A percentile compares a stretch with the other conserved stretches of the same genome.
Evolutionary conservation across 495 filamentous ascomycete genomes (phyloP).

Genomic region (Hypoxylon lenormandii): DNA sequence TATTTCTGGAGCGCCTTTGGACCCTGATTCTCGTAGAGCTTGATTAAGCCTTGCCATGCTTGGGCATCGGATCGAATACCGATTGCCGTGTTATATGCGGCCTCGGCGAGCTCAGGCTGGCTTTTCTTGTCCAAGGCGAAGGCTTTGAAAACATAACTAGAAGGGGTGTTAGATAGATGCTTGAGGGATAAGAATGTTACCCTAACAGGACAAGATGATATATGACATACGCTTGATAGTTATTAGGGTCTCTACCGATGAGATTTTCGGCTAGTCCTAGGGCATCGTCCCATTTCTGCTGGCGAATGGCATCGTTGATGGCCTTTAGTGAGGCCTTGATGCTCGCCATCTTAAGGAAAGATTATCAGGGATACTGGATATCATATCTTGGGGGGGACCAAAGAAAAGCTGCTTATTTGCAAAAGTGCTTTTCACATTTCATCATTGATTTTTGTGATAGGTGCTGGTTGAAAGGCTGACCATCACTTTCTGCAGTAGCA

Average conservation of each 20-base stretch:
- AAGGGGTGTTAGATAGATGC: constrained; percentile 19
- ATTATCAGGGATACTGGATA: constrained; percentile 10
- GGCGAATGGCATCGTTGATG: constrained; percentile 80
- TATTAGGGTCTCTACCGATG: constrained; percentile 77
- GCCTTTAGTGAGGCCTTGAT: constrained; percentile 86
- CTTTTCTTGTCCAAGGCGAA: constrained; percentile 81
- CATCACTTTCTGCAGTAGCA: neutral
- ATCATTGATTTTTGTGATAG: constrained; percentile 33
- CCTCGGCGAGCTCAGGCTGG: constrained; percentile 75
- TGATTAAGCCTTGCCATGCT: constrained; percentile 91
- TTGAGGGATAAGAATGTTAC: constrained; percentile 8
- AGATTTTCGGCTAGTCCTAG: constrained; percentile 73
- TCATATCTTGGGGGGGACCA: constrained; percentile 32
- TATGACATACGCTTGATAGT: constrained; percentile 77
- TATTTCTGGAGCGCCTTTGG: constrained; percentile 76
- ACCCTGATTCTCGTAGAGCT: constrained; percentile 82
- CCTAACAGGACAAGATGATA: neutral
- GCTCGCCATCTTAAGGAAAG: constrained; percentile 58
- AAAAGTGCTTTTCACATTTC: constrained; percentile 28
- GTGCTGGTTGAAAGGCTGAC: neutral
- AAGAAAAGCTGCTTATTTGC: constrained; percentile 9
- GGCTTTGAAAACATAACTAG: constrained; percentile 82
- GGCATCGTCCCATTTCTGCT: constrained; percentile 80
- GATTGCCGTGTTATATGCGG: constrained; percentile 80
- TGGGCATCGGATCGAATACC: constrained; percentile 67